Base-by-base conservation (phyloP, 495 filamentous ascomycete species). In the Xylaria acuta region DNA sequence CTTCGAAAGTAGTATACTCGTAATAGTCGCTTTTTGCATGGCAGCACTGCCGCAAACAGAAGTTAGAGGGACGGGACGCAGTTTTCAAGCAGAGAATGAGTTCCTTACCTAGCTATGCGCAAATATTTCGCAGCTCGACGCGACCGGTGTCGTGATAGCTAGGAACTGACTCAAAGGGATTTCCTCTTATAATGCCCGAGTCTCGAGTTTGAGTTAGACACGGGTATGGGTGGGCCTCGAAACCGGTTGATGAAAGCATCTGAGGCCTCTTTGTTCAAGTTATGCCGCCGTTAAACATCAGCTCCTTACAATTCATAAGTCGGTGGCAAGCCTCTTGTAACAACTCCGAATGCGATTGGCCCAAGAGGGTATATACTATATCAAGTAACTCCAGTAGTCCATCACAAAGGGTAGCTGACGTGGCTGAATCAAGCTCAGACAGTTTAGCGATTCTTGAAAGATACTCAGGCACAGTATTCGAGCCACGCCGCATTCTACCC, bases 351-450 rank as follows among this genome's bases (percentile, higher is more conserved):
- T 85, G 79, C 9, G 84, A 83, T 68, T 85, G 82, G 2, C 72
- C 72, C 59, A 85, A 76, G 34, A 84, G 82, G 2, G 75, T 74
- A 30, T 77, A 76, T 58, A 86, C 73, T 9, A 78, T 76, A 45
- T 86, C 84, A 18, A 86, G 77, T 38, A 86, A 53, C 18, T 83
- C 83, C 7, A 81, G 76, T 60, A 86, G 40, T 0, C 84, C 84
- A 12, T 86, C 84, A 18, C 75, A 78, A 22, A 86, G 70, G 8
- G 66, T 76, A 45, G 71, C 67, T 1, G 79, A 73, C 9, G 80
- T 75, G 0, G 75, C 68, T 32, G 82, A 75, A 20, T 80, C 81
- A 30, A 86, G 76, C 54, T 86, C 81, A 0, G 74, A 64, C 2
- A 81, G 70, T 47, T 71, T 77, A 6, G 84, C 82, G 5, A 85